These are phyloP conservation scores for Candida yuanshanica DNA, from an alignment of 805 yeast genomes.

Conservation along the genomic window DNA sequence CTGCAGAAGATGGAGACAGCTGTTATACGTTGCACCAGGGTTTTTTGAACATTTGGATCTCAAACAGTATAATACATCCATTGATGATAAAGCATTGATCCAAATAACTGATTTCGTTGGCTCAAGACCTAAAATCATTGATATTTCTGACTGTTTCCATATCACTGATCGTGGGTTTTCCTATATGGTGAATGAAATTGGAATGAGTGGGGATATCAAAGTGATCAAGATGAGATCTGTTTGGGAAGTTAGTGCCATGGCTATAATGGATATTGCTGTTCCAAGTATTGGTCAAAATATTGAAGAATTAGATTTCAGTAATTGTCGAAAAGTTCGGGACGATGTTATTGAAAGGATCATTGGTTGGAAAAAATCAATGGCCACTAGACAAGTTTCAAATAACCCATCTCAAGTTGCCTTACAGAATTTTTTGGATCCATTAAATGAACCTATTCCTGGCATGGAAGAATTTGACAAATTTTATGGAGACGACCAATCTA, in stretches of 20 bases:
- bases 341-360: constrained; percentile 64
- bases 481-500: background rate
- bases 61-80: constrained; percentile 53
- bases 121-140: constrained; percentile 52
- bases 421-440: background rate
- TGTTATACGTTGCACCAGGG: constrained; percentile 50
- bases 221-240: constrained; percentile 57
- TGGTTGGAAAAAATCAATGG: constrained; percentile 38
- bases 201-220: constrained; percentile 55
- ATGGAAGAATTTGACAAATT: constrained; percentile 23
- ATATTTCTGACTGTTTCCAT: constrained; percentile 71
- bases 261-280: constrained; percentile 70
- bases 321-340: constrained; percentile 70
- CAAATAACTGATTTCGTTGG: constrained; percentile 67
- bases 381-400: constrained; percentile 1
- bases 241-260: constrained; percentile 79
- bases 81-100: constrained; percentile 52
- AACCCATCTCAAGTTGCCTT: background rate
- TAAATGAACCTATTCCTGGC: constrained; percentile 25
- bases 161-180: constrained; percentile 72
- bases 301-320: constrained; percentile 58
- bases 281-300: constrained; percentile 57
- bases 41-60: constrained; percentile 50
- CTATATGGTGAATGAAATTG: constrained; percentile 64
- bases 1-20: constrained; percentile 63